Conservation (phyloP, 2,329 filamentous ascomycete genomes). For the Fusarium oxysporum region DNA sequence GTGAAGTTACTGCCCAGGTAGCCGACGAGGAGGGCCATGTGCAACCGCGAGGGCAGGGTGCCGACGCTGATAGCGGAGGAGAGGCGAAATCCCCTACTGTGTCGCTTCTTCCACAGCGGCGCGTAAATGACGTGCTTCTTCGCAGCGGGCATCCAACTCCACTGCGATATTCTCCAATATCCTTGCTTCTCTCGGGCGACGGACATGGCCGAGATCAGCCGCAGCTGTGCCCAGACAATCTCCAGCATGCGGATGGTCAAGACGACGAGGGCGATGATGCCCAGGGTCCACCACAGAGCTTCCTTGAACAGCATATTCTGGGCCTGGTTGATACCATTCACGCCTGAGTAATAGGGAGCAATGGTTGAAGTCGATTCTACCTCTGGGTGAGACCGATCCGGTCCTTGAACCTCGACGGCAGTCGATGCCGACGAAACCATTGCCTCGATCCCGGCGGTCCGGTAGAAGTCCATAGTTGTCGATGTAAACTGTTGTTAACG, state of each 20-base stretch:
- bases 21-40: slow-evolving; percentile 66
- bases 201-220: slow-evolving; percentile 70
- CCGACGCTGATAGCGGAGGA: slow-evolving; percentile 70
- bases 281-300: slow-evolving; percentile 70
- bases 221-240: slow-evolving; percentile 66
- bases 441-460: background rate
- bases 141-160: slow-evolving; percentile 69
- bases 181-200: slow-evolving; percentile 62
- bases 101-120: slow-evolving; percentile 72
- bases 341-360: slow-evolving; percentile 60
- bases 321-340: slow-evolving; percentile 70
- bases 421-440: background rate
- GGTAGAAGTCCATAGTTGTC: background rate
- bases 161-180: slow-evolving; percentile 70
- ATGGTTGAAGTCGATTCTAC: background rate
- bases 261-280: slow-evolving; percentile 65
- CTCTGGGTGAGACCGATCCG: background rate
- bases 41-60: slow-evolving; percentile 73
- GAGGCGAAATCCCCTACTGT: slow-evolving; percentile 74
- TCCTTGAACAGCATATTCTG: slow-evolving; percentile 69
- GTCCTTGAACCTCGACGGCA: background rate
- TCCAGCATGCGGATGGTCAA: slow-evolving; percentile 65
- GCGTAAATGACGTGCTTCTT: slow-evolving; percentile 72
- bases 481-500: background rate
- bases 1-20: slow-evolving; percentile 71